Evolutionary conservation across 2,329 filamentous ascomycete genomes (phyloP), one percentile per base, ranked within the genome.

Genomic region (Penicillium sp.): DNA sequence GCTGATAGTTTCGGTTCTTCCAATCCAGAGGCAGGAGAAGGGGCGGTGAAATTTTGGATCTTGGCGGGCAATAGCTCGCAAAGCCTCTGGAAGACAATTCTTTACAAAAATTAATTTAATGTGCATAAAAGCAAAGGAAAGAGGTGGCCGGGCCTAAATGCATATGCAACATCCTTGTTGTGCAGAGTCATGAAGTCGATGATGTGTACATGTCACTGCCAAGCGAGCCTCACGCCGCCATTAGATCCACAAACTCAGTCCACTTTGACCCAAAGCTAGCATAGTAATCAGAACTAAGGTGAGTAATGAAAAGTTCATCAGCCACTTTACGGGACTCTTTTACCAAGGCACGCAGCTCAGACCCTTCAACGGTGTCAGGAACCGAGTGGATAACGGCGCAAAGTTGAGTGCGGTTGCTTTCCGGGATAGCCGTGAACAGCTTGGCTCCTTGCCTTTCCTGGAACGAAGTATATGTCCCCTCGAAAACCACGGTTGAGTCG

Each of bases 401-500:
- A 1, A 78, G 65, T 52, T 73, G 67, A 25, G 70, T 61, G 28
- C 77, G 71, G 57, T 73, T 68, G 59, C 68, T 70, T 37, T 71
- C 64, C n/a, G 71, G 60, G 55, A 79, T 75, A 7, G 59, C 66
- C 51, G 63, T 61, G 60, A 79, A 76, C 19, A 73, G 58, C 25
- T 73, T 73, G 30, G 71, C 70, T 11, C 73, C 68, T 26, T 71
- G 60, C 25, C 74, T 68, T 40, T 73, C 68, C 40, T 74, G 69
- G 67, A 78, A 80, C 22, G 72, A 77, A 22, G 68, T 66, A 61
- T 78, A 80, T 13, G 75, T 72, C 49, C 70, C 76, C 70, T 83
- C 81, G 57, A 83, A 82, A 14, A 80, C 77, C 33, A 81, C 78
- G 6, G 80, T 76, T 62, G 76, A 79, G 70, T 82, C 79, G 30